A percentile compares a stretch with the other conserved stretches of the same genome.
Conservation (phyloP, 2,329 filamentous ascomycete genomes). For the Chaetomium sp. region DNA sequence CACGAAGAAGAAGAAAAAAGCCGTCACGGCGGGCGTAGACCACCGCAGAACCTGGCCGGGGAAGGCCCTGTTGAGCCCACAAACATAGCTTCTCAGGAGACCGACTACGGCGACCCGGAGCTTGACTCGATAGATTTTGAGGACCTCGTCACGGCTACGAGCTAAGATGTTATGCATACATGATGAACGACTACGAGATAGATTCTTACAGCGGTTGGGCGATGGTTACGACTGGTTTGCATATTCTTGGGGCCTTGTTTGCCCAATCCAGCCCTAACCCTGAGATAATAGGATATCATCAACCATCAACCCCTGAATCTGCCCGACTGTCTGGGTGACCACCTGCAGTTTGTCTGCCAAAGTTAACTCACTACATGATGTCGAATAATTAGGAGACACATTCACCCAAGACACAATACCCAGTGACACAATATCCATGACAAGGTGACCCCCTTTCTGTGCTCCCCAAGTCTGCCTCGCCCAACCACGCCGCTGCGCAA, state of each 20-base stretch:
- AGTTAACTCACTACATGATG: neutral
- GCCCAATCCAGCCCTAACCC: neutral
- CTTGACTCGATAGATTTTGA: conserved; percentile 22
- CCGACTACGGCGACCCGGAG: conserved; percentile 34
- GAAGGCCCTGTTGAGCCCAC: too few species aligned
- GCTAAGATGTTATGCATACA: neutral
- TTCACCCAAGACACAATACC: neutral
- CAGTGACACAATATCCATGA: neutral
- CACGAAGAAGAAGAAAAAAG: conserved; percentile 36
- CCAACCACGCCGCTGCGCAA: neutral
- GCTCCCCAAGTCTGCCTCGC: neutral
- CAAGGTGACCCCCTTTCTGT: too few species aligned
- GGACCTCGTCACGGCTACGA: neutral
- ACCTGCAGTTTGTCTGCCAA: neutral
- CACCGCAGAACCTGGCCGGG: too few species aligned
- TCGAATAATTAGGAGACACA: neutral
- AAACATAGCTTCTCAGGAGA: conserved; percentile 29
- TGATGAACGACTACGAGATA: neutral
- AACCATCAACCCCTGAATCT: neutral
- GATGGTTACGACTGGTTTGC: neutral
- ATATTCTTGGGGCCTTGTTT: neutral
- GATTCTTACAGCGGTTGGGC: neutral
- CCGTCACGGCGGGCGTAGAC: conserved; percentile 3
- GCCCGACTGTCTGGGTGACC: neutral
- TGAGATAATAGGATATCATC: neutral